These are phyloP conservation scores for Globisporangium radiosum DNA, from an alignment of 352 stramenopile species.

Conservation along the genomic window DNA sequence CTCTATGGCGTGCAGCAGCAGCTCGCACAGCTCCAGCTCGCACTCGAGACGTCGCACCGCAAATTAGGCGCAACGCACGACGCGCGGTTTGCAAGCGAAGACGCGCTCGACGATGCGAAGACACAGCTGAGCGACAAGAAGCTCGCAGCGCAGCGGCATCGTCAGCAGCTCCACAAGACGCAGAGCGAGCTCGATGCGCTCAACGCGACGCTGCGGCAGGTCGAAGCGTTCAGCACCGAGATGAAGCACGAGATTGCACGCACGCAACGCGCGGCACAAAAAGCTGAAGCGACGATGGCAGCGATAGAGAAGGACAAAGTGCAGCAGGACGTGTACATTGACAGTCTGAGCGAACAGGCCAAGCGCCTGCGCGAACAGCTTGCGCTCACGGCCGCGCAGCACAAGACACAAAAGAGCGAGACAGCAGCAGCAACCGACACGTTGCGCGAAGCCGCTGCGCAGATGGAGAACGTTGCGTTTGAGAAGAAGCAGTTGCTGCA, in stretches of 20 bases:
- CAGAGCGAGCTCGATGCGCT: constrained; percentile 86
- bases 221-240: constrained; percentile 92
- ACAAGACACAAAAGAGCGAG: constrained; percentile 82
- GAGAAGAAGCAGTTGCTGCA: constrained; percentile 95
- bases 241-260: constrained; percentile 93
- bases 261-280: constrained; percentile 89
- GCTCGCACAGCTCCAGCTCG: constrained; percentile 88
- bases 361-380: constrained; percentile 87
- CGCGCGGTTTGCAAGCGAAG: constrained; percentile 59
- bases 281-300: constrained; percentile 90
- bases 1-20: constrained; percentile 95
- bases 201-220: constrained; percentile 78
- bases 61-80: constrained; percentile 62
- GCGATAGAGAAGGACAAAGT: constrained; percentile 92
- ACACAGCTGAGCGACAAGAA: constrained; percentile 56
- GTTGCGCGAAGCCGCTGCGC: constrained; percentile 76
- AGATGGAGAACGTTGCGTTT: constrained; percentile 91
- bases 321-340: constrained; percentile 93
- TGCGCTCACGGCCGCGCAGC: constrained; percentile 62
- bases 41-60: constrained; percentile 78
- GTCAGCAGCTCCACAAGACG: constrained; percentile 71
- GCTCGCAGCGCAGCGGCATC: constrained; percentile 46
- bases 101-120: constrained; percentile 70
- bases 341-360: constrained; percentile 87
- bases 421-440: constrained; percentile 83